These are phyloP conservation scores for Trifolium pratense DNA, from an alignment of 306 rosid species.

Conservation along the genomic window DNA sequence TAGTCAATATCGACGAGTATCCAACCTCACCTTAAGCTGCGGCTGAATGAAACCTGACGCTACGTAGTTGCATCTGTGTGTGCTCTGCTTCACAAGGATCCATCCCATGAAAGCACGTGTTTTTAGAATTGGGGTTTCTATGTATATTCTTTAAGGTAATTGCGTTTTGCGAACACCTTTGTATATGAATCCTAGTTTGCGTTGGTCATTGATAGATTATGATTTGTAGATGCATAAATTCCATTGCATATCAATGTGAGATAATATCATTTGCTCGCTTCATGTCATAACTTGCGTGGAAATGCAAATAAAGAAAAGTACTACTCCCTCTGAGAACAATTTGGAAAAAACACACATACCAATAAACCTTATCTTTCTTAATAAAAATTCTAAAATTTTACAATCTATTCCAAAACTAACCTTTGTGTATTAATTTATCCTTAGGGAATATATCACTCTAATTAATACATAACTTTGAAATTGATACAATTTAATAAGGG, in stretches of 20 bases:
- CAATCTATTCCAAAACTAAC: no score
- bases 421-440: no score
- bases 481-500: no score
- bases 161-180: background rate
- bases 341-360: no score
- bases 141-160: constrained; percentile 27
- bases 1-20: background rate
- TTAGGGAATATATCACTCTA: no score
- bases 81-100: background rate
- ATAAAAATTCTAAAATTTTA: no score
- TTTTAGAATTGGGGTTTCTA: constrained; percentile 1
- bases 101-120: background rate
- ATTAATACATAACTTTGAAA: no score
- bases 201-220: background rate
- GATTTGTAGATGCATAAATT: background rate
- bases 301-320: no score
- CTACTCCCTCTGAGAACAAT: no score
- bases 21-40: background rate
- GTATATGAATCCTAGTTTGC: constrained; percentile 5
- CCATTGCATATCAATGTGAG: background rate
- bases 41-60: constrained; percentile 6
- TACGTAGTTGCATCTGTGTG: background rate
- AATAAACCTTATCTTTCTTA: no score
- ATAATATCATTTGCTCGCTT: no score
- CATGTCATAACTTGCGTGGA: no score